phyloP scores from a whole-genome alignment of 306 rosid genomes.

The Dicorynia guianensis region DNA sequence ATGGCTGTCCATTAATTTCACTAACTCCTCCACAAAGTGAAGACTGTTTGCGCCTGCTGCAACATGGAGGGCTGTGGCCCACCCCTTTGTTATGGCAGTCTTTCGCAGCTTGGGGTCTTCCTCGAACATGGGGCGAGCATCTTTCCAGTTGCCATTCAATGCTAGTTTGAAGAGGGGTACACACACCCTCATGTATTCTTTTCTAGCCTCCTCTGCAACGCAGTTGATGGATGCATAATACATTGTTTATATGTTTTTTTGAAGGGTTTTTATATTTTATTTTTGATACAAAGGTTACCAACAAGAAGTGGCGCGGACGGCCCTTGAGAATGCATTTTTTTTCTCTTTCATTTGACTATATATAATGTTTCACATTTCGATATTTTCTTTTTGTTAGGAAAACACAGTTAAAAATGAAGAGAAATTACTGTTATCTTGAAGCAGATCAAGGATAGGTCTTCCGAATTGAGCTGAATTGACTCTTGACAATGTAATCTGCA shows the following conservation, averaged over 20 bases:
- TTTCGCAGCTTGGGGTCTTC: conserved; percentile 1
- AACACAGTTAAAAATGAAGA: not conserved
- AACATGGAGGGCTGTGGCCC: conserved; percentile 44
- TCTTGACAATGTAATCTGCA: too few relatives aligned
- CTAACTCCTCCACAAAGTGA: conserved; percentile 44
- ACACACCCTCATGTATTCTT: conserved; percentile 26
- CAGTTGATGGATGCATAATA: not conserved
- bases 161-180: conserved; percentile 49
- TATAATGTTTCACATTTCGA: too few relatives aligned
- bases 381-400: not conserved
- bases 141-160: conserved; percentile 47
- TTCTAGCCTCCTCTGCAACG: not conserved
- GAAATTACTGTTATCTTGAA: conserved; percentile 26
- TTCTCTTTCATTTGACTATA: too few relatives aligned
- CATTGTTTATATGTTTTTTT: too few relatives aligned
- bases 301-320: too few relatives aligned
- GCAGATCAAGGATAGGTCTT: conserved; percentile 21
- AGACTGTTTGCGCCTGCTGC: conserved; percentile 44
- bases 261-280: too few relatives aligned
- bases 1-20: not conserved
- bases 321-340: too few relatives aligned
- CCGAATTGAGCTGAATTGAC: not conserved
- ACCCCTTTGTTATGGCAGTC: conserved; percentile 40
- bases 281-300: too few relatives aligned
- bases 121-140: conserved; percentile 34